Evolutionary conservation across 176 grass and related monocot genomes (phyloP).

Genomic region (Pharus latifolius): DNA sequence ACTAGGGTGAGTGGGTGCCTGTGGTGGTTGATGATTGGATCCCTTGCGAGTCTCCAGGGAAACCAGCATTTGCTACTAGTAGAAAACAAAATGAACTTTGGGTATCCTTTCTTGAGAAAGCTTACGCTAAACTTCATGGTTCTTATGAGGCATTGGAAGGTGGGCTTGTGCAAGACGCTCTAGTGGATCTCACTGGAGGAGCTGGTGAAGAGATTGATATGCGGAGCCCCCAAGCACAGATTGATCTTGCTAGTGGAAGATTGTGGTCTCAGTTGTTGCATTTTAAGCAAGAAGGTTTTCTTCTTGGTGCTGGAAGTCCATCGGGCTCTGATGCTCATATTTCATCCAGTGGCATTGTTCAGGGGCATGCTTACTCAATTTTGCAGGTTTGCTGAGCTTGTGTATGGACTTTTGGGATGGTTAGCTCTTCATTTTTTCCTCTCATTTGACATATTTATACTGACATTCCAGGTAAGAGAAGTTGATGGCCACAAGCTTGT

Average conservation of each 20-base stretch:
- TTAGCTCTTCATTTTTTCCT: neutral
- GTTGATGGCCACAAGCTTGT: slow-evolving; percentile 97
- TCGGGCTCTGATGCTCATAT: slow-evolving; percentile 91
- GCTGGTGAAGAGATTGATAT: slow-evolving; percentile 99
- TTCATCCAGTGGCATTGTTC: slow-evolving; percentile 98
- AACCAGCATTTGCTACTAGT: slow-evolving; percentile 94
- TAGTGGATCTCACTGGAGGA: slow-evolving; percentile 95
- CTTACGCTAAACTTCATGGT: slow-evolving; percentile 98
- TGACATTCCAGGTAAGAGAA: slow-evolving; percentile 78
- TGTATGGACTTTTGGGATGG: neutral
- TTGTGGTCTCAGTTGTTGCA: slow-evolving; percentile 94
- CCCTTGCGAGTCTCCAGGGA: slow-evolving; percentile 84
- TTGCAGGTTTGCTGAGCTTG: slow-evolving; percentile 73
- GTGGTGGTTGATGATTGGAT: slow-evolving; percentile 99
- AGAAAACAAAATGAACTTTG: slow-evolving; percentile 88
- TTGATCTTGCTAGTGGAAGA: slow-evolving; percentile 94
- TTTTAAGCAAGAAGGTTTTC: slow-evolving; percentile 98
- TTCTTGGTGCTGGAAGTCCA: slow-evolving; percentile 98
- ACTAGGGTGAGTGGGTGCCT: slow-evolving; percentile 96
- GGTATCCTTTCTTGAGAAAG: slow-evolving; percentile 97
- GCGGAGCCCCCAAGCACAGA: slow-evolving; percentile 81
- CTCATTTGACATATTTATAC: slow-evolving; percentile 3
- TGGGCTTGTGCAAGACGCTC: slow-evolving; percentile 97
- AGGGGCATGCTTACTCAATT: slow-evolving; percentile 98
- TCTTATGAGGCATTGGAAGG: slow-evolving; percentile 97